A percentile compares a stretch with the other conserved stretches of the same genome.
Evolutionary conservation across 78 protist genomes (phyloP).

Genomic region (Dictyostelium citrinum): DNA sequence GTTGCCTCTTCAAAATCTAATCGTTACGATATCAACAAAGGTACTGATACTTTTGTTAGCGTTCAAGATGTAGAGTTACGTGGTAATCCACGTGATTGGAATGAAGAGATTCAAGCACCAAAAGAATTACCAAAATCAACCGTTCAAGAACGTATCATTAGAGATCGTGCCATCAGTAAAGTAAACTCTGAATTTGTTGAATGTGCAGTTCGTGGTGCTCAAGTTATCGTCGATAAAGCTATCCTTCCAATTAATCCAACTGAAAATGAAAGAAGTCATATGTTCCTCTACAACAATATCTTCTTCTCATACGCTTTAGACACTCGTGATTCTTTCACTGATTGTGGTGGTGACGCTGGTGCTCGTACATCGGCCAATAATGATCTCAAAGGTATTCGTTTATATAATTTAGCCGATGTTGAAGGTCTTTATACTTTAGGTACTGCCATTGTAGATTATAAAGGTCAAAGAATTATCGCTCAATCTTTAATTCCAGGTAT

Average conservation of each 20-base stretch:
- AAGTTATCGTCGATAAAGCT: slow-evolving; percentile 17
- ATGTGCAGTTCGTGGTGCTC: slow-evolving; percentile 83
- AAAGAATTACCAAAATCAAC: slow-evolving; percentile 51
- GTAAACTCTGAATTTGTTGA: slow-evolving; percentile 85
- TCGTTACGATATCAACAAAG: slow-evolving; percentile 10
- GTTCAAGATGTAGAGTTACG: slow-evolving; percentile 42
- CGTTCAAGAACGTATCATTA: slow-evolving; percentile 66
- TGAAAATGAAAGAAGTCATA: slow-evolving; percentile 66
- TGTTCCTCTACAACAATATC: slow-evolving; percentile 84
- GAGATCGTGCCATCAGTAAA: slow-evolving; percentile 80
- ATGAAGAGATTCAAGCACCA: slow-evolving; percentile 80
- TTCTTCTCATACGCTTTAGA: slow-evolving; percentile 73
- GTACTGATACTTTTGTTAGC: slow-evolving; percentile 21
- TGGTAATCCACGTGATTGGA: slow-evolving; percentile 85
- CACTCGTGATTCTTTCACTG: slow-evolving; percentile 46
- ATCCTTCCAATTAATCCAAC: slow-evolving; percentile 82
- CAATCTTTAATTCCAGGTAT: slow-evolving; percentile 85
- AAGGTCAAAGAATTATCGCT: slow-evolving; percentile 80
- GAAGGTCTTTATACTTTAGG: slow-evolving; percentile 78
- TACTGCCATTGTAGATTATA: slow-evolving; percentile 83
- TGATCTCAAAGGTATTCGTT: slow-evolving; percentile 76
- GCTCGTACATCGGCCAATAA: slow-evolving; percentile 75
- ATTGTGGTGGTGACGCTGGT: slow-evolving; percentile 77
- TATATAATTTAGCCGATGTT: slow-evolving; percentile 71
- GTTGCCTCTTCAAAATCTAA: neutral